Base-by-base conservation (phyloP, 129 eudicot genomes). In the Helichrysum umbraculigerum region DNA sequence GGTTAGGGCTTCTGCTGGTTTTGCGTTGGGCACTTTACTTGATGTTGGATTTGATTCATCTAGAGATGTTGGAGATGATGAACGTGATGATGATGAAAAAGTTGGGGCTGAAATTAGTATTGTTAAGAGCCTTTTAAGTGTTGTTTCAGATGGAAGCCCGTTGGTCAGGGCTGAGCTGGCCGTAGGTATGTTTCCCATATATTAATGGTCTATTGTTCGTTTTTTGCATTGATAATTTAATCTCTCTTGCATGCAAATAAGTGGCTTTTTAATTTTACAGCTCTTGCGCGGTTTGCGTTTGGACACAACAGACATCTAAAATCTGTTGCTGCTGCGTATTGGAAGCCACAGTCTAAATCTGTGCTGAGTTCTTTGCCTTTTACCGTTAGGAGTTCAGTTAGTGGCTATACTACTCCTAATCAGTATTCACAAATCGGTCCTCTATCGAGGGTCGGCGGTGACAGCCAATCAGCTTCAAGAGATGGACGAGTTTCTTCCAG, bases 1-100 rank as follows among this genome's bases (percentile, higher is more conserved):
- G 98, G 99, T 94, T 68, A 91, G 97, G 65, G 99, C 97, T 72
- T 89, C 99, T n/a, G 96, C 97, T 81, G 93, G 89, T 58, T 94
- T 94, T 87, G 99, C 97, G n/a, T 81, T 94, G 44, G 99, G 99
- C 19, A 87, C 96, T 67, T 61, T 89, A 41, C 96, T 94, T 75
- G 93, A 88, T 87, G 88, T 94, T 79, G 99, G 97, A 70, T 89
- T 84, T 75, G 96, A 94, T 65, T 77, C 97, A 50, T 75, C 92
- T 29, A 87, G 91, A 72, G 96, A 94, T 79, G 82, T 73, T 71
- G 96, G 90, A 70, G 96, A 92, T 66, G 96, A 88, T 83, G 98
- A 88, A 68, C 80, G 79, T 79, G 98, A 94, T 87, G 96, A 94
- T 86, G 97, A 91, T 87, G 99, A 91, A 87, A 94, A 91, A 74